Evolutionary conservation across 2,329 filamentous ascomycete genomes (phyloP).

Genomic region (Aspergillus amoenus): DNA sequence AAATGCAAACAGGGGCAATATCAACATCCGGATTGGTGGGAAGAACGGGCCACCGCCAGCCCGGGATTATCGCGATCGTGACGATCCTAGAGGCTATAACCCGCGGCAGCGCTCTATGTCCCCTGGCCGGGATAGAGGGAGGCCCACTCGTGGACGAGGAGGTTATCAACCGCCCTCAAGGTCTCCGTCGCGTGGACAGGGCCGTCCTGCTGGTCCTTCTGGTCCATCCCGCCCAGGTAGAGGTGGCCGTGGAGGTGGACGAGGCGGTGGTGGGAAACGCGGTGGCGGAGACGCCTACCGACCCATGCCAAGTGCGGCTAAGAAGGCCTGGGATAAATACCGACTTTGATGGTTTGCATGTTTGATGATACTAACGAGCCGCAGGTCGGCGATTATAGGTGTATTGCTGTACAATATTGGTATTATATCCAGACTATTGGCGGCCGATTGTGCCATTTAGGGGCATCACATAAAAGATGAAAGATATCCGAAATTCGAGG

Average conservation of each 20-base stretch:
- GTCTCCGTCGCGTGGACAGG: constrained; percentile 20
- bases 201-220: not conserved
- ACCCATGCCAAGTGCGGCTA: constrained; percentile 32
- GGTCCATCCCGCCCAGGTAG: constrained; percentile 18
- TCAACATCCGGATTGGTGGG: constrained; percentile 37
- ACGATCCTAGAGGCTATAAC: constrained; percentile 21
- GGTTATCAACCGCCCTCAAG: constrained; percentile 20
- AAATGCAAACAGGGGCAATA: constrained; percentile 31
- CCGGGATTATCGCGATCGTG: constrained; percentile 28
- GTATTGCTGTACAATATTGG: not conserved
- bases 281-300: constrained; percentile 29
- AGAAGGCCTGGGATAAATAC: constrained; percentile 34
- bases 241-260: constrained; percentile 17
- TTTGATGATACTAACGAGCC: constrained; percentile 11
- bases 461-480: not conserved
- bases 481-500: not conserved
- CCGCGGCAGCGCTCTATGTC: constrained; percentile 34
- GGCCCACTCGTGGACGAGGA: constrained; percentile 22
- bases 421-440: not conserved
- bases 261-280: constrained; percentile 16
- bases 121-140: constrained; percentile 23
- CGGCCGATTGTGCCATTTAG: not conserved
- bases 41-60: constrained; percentile 23
- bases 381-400: constrained; percentile 2
- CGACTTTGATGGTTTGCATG: constrained; percentile 21